These are phyloP conservation scores for Petunia hybrid DNA, from an alignment of 305 asterid genomes.

Conservation along the genomic window DNA sequence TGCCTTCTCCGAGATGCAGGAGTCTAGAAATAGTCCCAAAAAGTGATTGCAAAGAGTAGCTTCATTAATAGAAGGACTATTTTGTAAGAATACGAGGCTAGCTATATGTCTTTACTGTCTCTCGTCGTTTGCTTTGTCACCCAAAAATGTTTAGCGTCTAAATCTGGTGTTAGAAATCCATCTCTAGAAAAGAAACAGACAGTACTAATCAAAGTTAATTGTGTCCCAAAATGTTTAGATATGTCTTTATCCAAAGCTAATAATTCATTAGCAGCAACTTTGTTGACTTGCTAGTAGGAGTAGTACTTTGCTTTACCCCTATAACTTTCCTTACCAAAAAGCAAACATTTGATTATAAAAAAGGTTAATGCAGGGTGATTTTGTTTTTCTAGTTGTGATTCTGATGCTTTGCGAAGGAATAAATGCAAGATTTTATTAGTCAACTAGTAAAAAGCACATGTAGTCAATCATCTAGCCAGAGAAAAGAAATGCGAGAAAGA, in stretches of 20 bases:
- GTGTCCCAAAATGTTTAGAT: constrained; percentile 18
- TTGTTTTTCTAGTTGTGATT: neutral
- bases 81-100: neutral
- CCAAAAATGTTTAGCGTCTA: neutral
- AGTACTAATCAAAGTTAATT: constrained; percentile 2
- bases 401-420: neutral
- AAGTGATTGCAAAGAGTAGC: neutral
- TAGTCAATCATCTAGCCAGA: neutral
- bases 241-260: constrained; percentile 23
- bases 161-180: constrained; percentile 9
- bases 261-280: constrained; percentile 26
- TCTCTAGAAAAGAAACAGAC: neutral
- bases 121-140: neutral
- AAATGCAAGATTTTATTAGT: neutral
- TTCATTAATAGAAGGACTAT: neutral
- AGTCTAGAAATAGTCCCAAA: neutral
- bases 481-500: neutral
- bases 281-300: neutral
- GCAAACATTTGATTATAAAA: neutral
- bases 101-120: neutral
- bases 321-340: neutral
- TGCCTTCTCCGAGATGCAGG: neutral
- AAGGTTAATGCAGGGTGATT: constrained; percentile 9
- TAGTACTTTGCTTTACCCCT: neutral
- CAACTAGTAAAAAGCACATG: neutral